Conservation (phyloP, 805 yeast genomes). For the Candida loeiensis region DNA sequence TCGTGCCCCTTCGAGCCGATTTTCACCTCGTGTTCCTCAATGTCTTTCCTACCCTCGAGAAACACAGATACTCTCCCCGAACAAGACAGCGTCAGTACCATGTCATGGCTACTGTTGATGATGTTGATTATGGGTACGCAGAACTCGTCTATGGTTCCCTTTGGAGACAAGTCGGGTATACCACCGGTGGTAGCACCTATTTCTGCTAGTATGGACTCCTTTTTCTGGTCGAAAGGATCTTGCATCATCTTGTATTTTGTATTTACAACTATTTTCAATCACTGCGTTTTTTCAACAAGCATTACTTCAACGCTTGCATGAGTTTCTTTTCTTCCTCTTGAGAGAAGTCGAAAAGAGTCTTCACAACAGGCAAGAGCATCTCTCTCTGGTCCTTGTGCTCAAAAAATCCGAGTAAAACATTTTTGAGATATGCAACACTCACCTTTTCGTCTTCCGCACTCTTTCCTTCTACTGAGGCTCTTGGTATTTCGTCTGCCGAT, state of each 20-base stretch:
- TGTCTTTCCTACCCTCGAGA: slow-evolving; percentile 62
- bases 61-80: slow-evolving; percentile 85
- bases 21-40: slow-evolving; percentile 21
- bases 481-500: slow-evolving; percentile 15
- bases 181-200: slow-evolving; percentile 41
- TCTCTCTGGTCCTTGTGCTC: slow-evolving; percentile 91
- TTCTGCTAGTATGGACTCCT: slow-evolving; percentile 49
- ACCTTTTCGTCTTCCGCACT: slow-evolving; percentile 22
- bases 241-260: slow-evolving; percentile 22
- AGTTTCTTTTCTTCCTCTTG: slow-evolving; percentile 72
- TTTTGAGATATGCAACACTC: slow-evolving; percentile 76
- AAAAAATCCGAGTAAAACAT: slow-evolving; percentile 84
- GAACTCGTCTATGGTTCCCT: slow-evolving; percentile 75
- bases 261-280: background rate
- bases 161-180: slow-evolving; percentile 72
- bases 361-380: slow-evolving; percentile 79
- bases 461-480: slow-evolving; percentile 11
- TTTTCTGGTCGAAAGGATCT: slow-evolving; percentile 68
- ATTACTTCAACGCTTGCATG: slow-evolving; percentile 48
- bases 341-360: slow-evolving; percentile 66
- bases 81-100: slow-evolving; percentile 87
- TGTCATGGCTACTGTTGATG: slow-evolving; percentile 58
- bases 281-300: background rate
- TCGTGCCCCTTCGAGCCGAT: slow-evolving; percentile 84
- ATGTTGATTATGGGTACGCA: slow-evolving; percentile 70